A percentile compares a stretch with the other conserved stretches of the same genome.
Conservation (phyloP, 805 yeast genomes). For the Myxozyma mucilagina region DNA sequence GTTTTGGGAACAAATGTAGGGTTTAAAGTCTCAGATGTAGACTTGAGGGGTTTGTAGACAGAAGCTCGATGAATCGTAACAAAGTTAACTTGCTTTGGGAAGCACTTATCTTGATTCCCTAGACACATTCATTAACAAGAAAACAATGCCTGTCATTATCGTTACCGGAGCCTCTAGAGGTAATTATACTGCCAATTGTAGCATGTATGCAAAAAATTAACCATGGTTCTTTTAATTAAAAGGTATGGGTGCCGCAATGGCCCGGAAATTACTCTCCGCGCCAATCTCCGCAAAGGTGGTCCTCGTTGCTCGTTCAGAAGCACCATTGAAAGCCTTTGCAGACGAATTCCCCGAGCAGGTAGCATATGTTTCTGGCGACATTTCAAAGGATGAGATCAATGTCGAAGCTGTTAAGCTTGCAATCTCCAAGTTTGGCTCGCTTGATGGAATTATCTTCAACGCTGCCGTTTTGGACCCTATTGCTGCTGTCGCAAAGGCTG, state of each 20-base stretch:
- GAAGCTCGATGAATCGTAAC: not conserved
- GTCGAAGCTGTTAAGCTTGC: slow-evolving; percentile 48
- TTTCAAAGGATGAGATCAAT: slow-evolving; percentile 45
- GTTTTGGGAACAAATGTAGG: not conserved
- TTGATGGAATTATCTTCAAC: slow-evolving; percentile 60
- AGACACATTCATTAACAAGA: not conserved
- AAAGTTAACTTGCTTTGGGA: not conserved
- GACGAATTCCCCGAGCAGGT: slow-evolving; percentile 33
- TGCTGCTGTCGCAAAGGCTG: slow-evolving; percentile 50
- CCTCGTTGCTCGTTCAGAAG: slow-evolving; percentile 25
- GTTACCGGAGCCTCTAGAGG: slow-evolving; percentile 46
- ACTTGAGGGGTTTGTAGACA: not conserved
- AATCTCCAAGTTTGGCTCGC: slow-evolving; percentile 42
- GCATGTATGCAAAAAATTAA: too few relatives aligned
- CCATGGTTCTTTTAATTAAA: too few relatives aligned
- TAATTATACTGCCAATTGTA: too few relatives aligned
- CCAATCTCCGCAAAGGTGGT: slow-evolving; percentile 49
- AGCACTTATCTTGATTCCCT: not conserved
- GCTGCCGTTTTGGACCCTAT: slow-evolving; percentile 86
- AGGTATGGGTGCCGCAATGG: slow-evolving; percentile 69
- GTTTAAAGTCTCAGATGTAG: not conserved
- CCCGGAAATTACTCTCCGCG: slow-evolving; percentile 48
- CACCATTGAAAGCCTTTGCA: slow-evolving; percentile 16
- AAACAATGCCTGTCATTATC: slow-evolving; percentile 24
- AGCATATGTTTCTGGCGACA: slow-evolving; percentile 53